Evolutionary conservation across 2,329 filamentous ascomycete genomes (phyloP), one percentile per base, ranked within the genome.

Genomic region (Fusarium newnesense): DNA sequence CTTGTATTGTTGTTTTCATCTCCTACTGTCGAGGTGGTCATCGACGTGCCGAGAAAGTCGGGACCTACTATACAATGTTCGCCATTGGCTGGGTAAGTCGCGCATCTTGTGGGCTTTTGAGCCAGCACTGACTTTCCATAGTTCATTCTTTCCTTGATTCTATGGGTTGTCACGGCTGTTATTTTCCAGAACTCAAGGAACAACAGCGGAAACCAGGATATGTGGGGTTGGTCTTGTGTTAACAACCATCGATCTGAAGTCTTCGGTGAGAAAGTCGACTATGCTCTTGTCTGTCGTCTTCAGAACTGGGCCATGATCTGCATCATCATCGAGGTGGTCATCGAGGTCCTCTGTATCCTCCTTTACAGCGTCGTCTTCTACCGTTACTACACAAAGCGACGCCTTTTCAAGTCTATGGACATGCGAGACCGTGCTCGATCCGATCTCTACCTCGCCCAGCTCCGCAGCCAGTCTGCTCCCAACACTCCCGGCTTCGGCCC

Each of bases 191-290:
- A 93, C 77, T 90, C 91, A 64, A 93, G 92, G 81, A 89, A 90
- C 78, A 93, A 88, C 79, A 79, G 80, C 79, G 85, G 90, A 73
- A 93, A 93, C 79, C 91, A 97, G 83, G 96, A 99, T 82, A 90
- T 99, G 83, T 99, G 96, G 96, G 95, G 96, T 67, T 99, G 96
- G 96, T 91, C 94, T n/a, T 99, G 96, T 82, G 92, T 95, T 64
- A 89, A 97, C 78, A 98, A 98, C 82, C 90, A 92, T 74, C 91
- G 96, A 69, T 86, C 91, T 62, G 84, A 94, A 57, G 85, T 97
- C 60, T 98, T 96, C 81, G 81, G 90, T 70, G 87, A 95, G 64
- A 91, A 96, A 78, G 89, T 99, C 76, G 88, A 96, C 83, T 99
- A 98, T 83, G 90, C 90, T 32, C 92, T 99, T 57, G 89, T 98